These are phyloP conservation scores for Citrus medica DNA, from an alignment of 345 rosid genomes.

Conservation along the genomic window DNA sequence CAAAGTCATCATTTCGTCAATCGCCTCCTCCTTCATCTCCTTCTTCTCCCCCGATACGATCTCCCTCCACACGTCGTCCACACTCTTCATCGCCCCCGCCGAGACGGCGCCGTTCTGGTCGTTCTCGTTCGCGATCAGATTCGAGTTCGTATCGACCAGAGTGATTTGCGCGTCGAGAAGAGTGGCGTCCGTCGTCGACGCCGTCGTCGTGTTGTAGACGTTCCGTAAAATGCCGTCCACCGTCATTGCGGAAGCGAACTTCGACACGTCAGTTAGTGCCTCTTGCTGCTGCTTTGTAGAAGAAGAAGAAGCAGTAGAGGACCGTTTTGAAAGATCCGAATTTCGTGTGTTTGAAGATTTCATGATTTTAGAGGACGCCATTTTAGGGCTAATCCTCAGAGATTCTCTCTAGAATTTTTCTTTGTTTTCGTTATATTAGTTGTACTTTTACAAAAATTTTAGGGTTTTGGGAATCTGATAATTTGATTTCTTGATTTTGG, in stretches of 20 bases:
- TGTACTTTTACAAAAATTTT: no score
- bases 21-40: conserved; percentile 66
- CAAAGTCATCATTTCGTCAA: conserved; percentile 82
- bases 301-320: conserved; percentile 40
- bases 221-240: conserved; percentile 42
- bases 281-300: conserved; percentile 13
- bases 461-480: not conserved
- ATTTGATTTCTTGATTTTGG: conserved; percentile 11
- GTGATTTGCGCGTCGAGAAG: conserved; percentile 38
- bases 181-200: conserved; percentile 36
- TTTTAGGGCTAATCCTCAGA: conserved; percentile 21
- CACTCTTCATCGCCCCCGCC: conserved; percentile 31
- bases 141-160: conserved; percentile 29
- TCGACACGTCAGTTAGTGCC: conserved; percentile 6
- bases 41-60: conserved; percentile 62
- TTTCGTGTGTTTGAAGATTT: conserved; percentile 56
- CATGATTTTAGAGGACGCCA: conserved; percentile 71
- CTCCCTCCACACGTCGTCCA: conserved; percentile 88
- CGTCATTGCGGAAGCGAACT: conserved; percentile 34
- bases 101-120: conserved; percentile 14
- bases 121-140: conserved; percentile 1
- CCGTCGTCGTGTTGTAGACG: conserved; percentile 26
- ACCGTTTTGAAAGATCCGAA: conserved; percentile 59
- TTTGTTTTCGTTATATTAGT: not conserved
- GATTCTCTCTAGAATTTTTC: conserved; percentile 9